A percentile compares a stretch with the other conserved stretches of the same genome.
These are phyloP conservation scores for Yarrowia alimentaria DNA, from an alignment of 805 yeast species.

Conservation along the genomic window DNA sequence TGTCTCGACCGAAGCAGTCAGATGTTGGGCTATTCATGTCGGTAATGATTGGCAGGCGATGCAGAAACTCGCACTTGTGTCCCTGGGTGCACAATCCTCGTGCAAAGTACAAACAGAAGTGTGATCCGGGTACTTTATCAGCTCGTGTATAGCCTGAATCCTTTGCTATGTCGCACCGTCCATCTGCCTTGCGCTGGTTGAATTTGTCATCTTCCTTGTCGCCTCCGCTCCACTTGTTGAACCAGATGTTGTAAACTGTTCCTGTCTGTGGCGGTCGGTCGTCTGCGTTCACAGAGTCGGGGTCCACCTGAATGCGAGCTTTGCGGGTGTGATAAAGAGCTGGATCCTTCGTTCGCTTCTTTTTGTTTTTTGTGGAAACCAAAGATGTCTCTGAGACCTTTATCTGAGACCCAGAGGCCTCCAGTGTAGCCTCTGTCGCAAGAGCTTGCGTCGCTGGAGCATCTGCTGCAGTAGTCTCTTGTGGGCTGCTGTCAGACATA, in stretches of 20 bases:
- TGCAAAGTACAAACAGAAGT: constrained; percentile 80
- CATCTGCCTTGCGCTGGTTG: constrained; percentile 51
- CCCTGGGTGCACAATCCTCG: constrained; percentile 86
- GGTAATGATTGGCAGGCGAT: constrained; percentile 62
- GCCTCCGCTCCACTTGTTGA: constrained; percentile 82
- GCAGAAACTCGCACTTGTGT: constrained; percentile 69
- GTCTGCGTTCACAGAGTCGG: constrained; percentile 53
- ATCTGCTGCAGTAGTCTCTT: background rate
- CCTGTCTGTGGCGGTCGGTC: constrained; percentile 79
- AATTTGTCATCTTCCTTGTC: constrained; percentile 45
- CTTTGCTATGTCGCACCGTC: constrained; percentile 53
- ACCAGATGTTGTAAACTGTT: constrained; percentile 82
- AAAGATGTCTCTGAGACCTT: too few species aligned
- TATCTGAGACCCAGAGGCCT: too few species aligned
- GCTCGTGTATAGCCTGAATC: constrained; percentile 81
- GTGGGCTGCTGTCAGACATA: too few species aligned
- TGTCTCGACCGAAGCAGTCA: constrained; percentile 93
- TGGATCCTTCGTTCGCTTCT: constrained; percentile 19
- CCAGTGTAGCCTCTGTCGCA: too few species aligned
- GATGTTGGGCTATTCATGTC: constrained; percentile 62
- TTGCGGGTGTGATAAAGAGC: constrained; percentile 40
- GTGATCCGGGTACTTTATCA: constrained; percentile 48
- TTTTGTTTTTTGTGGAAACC: constrained; percentile 5
- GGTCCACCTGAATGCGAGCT: constrained; percentile 75
- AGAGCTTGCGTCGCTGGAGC: background rate